Conservation (phyloP, 805 yeast genomes). For the Helenozyma rhizophorensis region DNA sequence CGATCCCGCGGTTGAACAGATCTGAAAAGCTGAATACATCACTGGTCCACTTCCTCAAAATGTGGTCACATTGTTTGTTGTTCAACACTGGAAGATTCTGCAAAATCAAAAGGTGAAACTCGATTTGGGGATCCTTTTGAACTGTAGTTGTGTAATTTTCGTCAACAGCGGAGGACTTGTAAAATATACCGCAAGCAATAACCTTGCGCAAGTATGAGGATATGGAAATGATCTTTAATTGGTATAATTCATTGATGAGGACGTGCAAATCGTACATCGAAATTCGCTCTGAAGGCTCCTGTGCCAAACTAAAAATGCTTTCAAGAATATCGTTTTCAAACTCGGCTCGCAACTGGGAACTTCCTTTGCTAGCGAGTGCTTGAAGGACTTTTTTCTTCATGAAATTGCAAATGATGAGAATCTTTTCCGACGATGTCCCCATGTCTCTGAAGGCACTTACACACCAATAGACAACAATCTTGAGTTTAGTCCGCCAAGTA, state of each 20-base stretch:
- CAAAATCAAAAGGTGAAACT: conserved; percentile 51
- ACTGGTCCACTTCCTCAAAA: conserved; percentile 45
- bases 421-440: conserved; percentile 25
- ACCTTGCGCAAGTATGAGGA: conserved; percentile 72
- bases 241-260: conserved; percentile 50
- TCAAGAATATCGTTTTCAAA: conserved; percentile 41
- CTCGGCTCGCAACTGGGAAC: conserved; percentile 35
- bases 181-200: conserved; percentile 83
- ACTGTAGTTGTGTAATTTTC: conserved; percentile 5
- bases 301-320: conserved; percentile 29
- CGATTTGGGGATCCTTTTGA: conserved; percentile 14
- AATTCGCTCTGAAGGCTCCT: conserved; percentile 8
- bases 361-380: conserved; percentile 14
- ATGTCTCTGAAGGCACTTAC: conserved; percentile 33
- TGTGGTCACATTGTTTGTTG: conserved; percentile 52
- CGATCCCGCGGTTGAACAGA: conserved; percentile 37
- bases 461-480: conserved; percentile 37
- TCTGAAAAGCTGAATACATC: conserved; percentile 26
- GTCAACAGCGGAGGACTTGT: conserved; percentile 40
- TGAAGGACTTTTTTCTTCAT: conserved; percentile 38
- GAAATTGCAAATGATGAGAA: conserved; percentile 39
- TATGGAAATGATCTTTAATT: conserved; percentile 47
- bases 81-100: conserved; percentile 54
- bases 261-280: conserved; percentile 32
- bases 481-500: conserved; percentile 34